Conservation (phyloP, 202 grass and related monocot genomes). For the Setaria viridis region DNA sequence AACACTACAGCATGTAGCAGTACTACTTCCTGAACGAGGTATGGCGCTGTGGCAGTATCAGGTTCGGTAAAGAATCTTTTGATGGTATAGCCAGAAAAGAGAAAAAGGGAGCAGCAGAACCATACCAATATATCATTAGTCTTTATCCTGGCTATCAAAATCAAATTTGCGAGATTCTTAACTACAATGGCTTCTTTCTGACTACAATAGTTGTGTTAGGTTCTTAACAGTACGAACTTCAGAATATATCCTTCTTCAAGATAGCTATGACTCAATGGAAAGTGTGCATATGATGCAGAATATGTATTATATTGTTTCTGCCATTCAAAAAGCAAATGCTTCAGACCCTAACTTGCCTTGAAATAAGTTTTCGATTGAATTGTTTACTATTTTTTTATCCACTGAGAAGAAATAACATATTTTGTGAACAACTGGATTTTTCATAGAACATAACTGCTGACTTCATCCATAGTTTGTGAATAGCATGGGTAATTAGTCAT, state of each 20-base stretch:
- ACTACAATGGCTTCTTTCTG: not conserved
- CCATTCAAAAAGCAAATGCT: not conserved
- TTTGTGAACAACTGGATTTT: not conserved
- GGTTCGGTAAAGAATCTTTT: not conserved
- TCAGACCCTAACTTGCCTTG: not conserved
- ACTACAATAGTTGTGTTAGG: not conserved
- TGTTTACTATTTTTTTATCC: not conserved
- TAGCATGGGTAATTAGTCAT: not conserved
- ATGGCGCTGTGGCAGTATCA: not conserved
- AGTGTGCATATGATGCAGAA: slow-evolving; percentile 2
- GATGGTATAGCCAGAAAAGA: not conserved
- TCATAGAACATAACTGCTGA: not conserved
- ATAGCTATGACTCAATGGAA: slow-evolving; percentile 27
- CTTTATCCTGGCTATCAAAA: not conserved
- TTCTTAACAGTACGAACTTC: not conserved
- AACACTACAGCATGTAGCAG: not conserved
- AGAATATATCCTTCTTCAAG: slow-evolving; percentile 44
- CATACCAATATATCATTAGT: not conserved
- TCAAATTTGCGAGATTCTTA: slow-evolving; percentile 10
- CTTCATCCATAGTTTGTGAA: not conserved
- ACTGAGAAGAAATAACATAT: not conserved
- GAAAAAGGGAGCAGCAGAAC: not conserved
- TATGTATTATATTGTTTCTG: not conserved
- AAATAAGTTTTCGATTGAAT: not conserved
- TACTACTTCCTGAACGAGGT: not conserved